These are phyloP conservation scores for Aureobasidium sp. DNA, from an alignment of 2,329 filamentous ascomycete genomes.

Conservation along the genomic window DNA sequence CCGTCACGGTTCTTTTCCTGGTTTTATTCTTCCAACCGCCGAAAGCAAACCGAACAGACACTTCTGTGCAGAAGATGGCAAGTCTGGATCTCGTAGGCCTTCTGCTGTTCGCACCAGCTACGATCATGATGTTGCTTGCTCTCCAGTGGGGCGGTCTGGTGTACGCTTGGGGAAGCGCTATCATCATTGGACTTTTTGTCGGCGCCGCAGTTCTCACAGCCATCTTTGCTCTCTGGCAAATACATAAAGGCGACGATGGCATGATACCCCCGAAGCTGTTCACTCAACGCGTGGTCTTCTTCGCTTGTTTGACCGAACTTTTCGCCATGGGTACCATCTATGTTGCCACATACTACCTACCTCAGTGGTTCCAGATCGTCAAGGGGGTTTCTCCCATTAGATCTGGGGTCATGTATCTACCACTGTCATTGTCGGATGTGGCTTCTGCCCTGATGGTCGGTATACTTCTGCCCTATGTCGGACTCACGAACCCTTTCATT, in stretches of 20 bases:
- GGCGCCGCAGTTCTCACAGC: constrained; percentile 31
- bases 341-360: constrained; percentile 32
- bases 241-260: neutral
- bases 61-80: constrained; percentile 27
- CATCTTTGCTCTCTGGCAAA: neutral
- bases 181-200: constrained; percentile 41
- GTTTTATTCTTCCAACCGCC: constrained; percentile 8
- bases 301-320: neutral
- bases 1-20: constrained; percentile 6
- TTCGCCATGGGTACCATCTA: constrained; percentile 22
- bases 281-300: neutral
- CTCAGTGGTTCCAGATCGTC: constrained; percentile 45
- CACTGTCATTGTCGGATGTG: constrained; percentile 39
- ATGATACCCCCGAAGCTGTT: constrained; percentile 9
- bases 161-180: constrained; percentile 32
- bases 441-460: constrained; percentile 39
- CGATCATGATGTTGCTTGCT: constrained; percentile 37
- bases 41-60: constrained; percentile 15
- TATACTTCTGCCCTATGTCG: constrained; percentile 34
- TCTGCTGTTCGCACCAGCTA: neutral
- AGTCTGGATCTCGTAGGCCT: constrained; percentile 24
- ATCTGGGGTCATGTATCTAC: constrained; percentile 34
- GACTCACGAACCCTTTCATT: constrained; percentile 47
- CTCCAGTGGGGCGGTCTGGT: constrained; percentile 40
- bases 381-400: constrained; percentile 40